Evolutionary conservation across 768 basidiomycete species (phyloP), one percentile per base, ranked within the genome.

Genomic region (Mycena leptocephala): DNA sequence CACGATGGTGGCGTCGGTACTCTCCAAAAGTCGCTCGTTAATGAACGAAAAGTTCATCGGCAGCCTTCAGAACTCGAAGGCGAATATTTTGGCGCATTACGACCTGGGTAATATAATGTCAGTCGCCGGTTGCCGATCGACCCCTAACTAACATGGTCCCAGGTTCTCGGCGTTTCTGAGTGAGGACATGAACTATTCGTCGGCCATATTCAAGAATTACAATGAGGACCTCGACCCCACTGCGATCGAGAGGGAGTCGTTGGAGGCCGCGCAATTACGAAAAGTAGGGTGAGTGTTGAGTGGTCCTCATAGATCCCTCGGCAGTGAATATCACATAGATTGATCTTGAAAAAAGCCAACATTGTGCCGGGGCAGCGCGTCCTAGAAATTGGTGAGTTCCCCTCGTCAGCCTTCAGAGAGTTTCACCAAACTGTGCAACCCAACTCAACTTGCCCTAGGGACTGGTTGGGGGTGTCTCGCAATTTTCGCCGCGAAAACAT

Each of bases 101-200:
- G 90, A 92, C 79, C 86, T 91, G 51, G 88, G 88, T 37, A 91
- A 92, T 79, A 85, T 82, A 22, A 91, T 90, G 89, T 91, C n/a
- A n/a, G n/a, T n/a, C n/a, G n/a, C n/a, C n/a, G n/a, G n/a, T n/a
- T n/a, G n/a, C n/a, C n/a, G n/a, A n/a, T n/a, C n/a, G n/a, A n/a
- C n/a, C n/a, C n/a, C n/a, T n/a, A n/a, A n/a, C n/a, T n/a, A n/a
- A n/a, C n/a, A n/a, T n/a, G n/a, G n/a, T n/a, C n/a, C n/a, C 48
- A 76, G 59, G 58, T 79, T 58, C 30, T 46, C 71, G 78, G 82
- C 84, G 28, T 86, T 89, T 83, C 80, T 89, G 37, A 88, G 87
- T 3, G 79, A 83, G 37, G 91, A 92, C 79, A 91, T 92, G 90
- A 91, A 90, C 26, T 91, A 92, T 80, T 90, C 89, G 3, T 89